A percentile compares a stretch with the other conserved stretches of the same genome.
phyloP scores from a whole-genome alignment of 257 asterid genomes.

The Solanum bulbocastanum region DNA sequence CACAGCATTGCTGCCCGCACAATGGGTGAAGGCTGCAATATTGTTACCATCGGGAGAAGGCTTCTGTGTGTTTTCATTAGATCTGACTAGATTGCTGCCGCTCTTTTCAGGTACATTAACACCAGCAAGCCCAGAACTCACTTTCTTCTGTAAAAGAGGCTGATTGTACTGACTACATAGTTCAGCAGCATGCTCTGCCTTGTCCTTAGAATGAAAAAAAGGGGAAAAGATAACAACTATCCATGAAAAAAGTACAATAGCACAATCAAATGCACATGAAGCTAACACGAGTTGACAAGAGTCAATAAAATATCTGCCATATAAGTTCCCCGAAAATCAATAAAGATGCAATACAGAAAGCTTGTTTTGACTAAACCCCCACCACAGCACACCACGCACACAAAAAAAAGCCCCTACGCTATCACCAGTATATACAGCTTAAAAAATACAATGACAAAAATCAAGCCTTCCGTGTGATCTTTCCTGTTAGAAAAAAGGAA shows the following conservation, averaged over 20 bases:
- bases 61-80: slow-evolving; percentile 2
- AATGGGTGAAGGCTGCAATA: neutral
- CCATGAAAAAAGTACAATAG: neutral
- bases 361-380: neutral
- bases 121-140: slow-evolving; percentile 1
- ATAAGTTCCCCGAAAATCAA: neutral
- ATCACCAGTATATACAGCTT: neutral
- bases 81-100: neutral
- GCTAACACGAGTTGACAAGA: neutral
- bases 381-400: neutral
- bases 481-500: neutral
- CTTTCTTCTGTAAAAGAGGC: neutral
- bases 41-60: neutral
- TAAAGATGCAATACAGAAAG: neutral
- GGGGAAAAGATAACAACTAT: neutral
- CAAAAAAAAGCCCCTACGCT: neutral
- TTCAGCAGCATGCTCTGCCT: slow-evolving; percentile 6
- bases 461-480: neutral
- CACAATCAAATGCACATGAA: neutral
- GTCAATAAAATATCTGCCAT: neutral
- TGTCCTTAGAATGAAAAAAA: neutral
- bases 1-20: neutral
- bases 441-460: neutral
- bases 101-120: slow-evolving; percentile 2
- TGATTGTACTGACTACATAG: neutral